Evolutionary conservation across 306 rosid species (phyloP), one percentile per base, ranked within the genome.

Genomic region (Acacia crassicarpa): DNA sequence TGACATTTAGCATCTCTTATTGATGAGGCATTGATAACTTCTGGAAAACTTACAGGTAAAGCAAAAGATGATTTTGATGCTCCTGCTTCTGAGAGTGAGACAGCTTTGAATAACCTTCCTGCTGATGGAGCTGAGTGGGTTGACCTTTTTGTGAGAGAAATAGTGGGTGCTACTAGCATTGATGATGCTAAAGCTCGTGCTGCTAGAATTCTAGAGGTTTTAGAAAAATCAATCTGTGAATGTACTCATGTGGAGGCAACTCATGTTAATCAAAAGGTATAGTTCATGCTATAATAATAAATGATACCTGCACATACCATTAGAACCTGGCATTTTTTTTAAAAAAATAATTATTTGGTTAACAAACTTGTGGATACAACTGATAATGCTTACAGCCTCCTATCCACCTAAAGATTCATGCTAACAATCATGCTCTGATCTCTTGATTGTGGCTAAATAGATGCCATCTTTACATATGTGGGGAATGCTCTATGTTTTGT

Each of bases 111-210:
- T 78, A 91, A 87, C 74, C 88, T 91, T 76, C 95, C 97, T 53
- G 83, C 61, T 0, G 91, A 92, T 84, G 97, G 99, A 82, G 90
- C 88, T 0, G 97, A 92, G 84, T 95, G 99, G 99, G 90, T 93
- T 33, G 93, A 93, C 53, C 88, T 93, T 81, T 91, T 95, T 67
- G 98, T 95, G 32, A 88, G 85, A 66, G 99, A 95, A 82, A 92
- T 93, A 92, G 82, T 82, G 70, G 85, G 84, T 72, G 97, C 98
- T 61, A 85, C 87, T 56, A 92, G 88, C 67, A 79, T 94, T 77
- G 98, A 93, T 66, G 96, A 93, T 89, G 96, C 96, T 25, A 89
- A 92, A 79, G 86, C 88, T 3, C 99, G 98, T 44, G 98, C 97
- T 76, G 83, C 97, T 59, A 91, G 91, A 82, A 81, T 90, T 67